Base-by-base conservation (phyloP, 768 basidiomycete genomes). In the Rhizopogon sp. region DNA sequence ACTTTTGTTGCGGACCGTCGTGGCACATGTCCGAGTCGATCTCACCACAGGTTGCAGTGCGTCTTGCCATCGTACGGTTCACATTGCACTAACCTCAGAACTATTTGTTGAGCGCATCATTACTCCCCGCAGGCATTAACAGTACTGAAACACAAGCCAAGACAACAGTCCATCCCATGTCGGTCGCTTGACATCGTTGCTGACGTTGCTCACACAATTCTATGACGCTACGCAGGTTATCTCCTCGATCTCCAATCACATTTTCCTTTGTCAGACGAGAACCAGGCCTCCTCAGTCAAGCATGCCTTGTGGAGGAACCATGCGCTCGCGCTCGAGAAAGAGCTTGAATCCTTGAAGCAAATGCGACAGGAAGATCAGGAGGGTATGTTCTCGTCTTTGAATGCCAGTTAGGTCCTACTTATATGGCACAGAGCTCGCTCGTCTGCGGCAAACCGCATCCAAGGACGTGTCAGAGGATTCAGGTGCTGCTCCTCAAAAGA, bases 271-370 rank as follows among this genome's bases (percentile, higher is more conserved):
- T 8, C 39, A 17, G 35, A 53, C 31, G 47, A 55, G 33, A 45
- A 13, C 25, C 33, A 49, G 9, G 31, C 25, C 7, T 53, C 56
- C 16, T 37, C 2, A 8, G 46, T 33, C n/a, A 31, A 25, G 25
- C 13, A n/a, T 10, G 13, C 7, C 8, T 69, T 13, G 8, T 69
- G 69, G 69, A 61, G 62, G 45, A 51, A 55, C 5, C 66, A 66
- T 39, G 65, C 67, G n/a, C 62, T 69, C 39, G 56, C 57, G n/a
- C 67, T 69, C n/a, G 69, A 69, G 53, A 55, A 54, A 47, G 59
- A 61, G 13, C 60, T 69, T 14, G 35, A 58, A 29, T 33, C 31
- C 1, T 58, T 69, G 40, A 59, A 67, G 43, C 43, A 58, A 14
- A 56, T 56, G 33, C 60, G 55, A 28, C 60, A 70, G 52, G 60